Evolutionary conservation across 805 yeast species (phyloP), one percentile per base, ranked within the genome.

Genomic region (Metschnikowia reukaufii): DNA sequence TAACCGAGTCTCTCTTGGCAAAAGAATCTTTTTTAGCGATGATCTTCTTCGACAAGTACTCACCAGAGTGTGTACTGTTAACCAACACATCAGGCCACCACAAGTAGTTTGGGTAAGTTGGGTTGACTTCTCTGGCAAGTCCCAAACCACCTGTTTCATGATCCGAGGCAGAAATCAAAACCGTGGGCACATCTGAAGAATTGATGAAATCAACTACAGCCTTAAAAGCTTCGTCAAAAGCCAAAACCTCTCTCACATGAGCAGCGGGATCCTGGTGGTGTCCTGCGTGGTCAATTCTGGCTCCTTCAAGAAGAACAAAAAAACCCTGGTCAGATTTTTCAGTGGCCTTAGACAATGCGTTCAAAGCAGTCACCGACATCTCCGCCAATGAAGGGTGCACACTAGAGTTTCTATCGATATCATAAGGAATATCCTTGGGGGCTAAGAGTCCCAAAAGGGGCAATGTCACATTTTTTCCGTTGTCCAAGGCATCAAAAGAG

Each of bases 131-230:
- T 67, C 90, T 81, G 1, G 96, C 88, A 39, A 86, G 78, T n/a
- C 85, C 85, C 53, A 90, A 74, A 0, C 97, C 97, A 52, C 97
- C 97, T 23, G 97, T 91, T 65, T 90, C 97, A 71, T 90, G 97
- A 65, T 90, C 97, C 21, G 95, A 84, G 2, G 96, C 88, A 19
- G 91, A 81, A 35, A 90, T 72, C 36, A 88, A 76, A 33, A 86
- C 71, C 2, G 96, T 88, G 56, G 88, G 96, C 10, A 78, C 81
- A 42, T 85, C 88, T 2, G 85, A 61, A 9, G 73, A 62, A 55
- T 84, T 81, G 32, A 85, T 86, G 63, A 81, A 89, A 36, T 86
- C 81, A 38, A 79, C 65, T 1, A 84, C 96, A 12, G 86, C 85
- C 50, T 77, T 65, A 68, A 86, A 88, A 4, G 96, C 89, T 51